Evolutionary conservation across 2,329 filamentous ascomycete species (phyloP).

Genomic region (Penicillium freii): DNA sequence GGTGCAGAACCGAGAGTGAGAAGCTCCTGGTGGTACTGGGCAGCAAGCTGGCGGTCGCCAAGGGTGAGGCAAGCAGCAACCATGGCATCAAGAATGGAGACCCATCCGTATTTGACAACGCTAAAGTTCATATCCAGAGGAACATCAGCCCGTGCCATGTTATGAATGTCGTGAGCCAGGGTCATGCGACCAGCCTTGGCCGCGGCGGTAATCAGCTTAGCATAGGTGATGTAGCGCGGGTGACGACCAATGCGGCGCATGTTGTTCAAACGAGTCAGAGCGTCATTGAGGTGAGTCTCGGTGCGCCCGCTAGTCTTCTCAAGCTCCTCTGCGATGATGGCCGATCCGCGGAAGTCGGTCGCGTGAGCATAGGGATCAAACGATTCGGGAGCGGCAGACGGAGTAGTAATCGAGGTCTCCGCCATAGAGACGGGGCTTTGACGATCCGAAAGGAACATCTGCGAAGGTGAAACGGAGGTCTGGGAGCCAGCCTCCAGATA

Average conservation of each 20-base stretch:
- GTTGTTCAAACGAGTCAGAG: conserved; percentile 80
- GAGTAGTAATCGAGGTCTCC: conserved; percentile 52
- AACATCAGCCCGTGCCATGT: conserved; percentile 85
- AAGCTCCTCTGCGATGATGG: conserved; percentile 83
- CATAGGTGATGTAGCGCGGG: conserved; percentile 93
- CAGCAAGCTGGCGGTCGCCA: conserved; percentile 75
- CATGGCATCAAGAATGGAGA: conserved; percentile 94
- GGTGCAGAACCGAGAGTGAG: conserved; percentile 86
- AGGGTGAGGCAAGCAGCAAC: conserved; percentile 84
- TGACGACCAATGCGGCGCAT: conserved; percentile 90
- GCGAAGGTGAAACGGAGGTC: conserved; percentile 25
- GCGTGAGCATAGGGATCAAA: conserved; percentile 88
- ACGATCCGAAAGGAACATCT: conserved; percentile 36
- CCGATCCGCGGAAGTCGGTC: conserved; percentile 91
- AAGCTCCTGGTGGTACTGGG: conserved; percentile 87
- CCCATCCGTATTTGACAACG: conserved; percentile 91
- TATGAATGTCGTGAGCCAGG: conserved; percentile 79
- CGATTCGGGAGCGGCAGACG: conserved; percentile 70
- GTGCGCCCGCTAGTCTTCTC: conserved; percentile 75
- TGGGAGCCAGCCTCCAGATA: conserved; percentile 50
- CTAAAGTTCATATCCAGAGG: conserved; percentile 81
- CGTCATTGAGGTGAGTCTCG: conserved; percentile 73
- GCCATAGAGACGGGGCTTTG: conserved; percentile 40
- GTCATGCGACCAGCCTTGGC: conserved; percentile 80
- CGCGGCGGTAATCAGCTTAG: conserved; percentile 88